Evolutionary conservation across 1,284 basidiomycete species (phyloP).

Genomic region (Chalciporus sp.): DNA sequence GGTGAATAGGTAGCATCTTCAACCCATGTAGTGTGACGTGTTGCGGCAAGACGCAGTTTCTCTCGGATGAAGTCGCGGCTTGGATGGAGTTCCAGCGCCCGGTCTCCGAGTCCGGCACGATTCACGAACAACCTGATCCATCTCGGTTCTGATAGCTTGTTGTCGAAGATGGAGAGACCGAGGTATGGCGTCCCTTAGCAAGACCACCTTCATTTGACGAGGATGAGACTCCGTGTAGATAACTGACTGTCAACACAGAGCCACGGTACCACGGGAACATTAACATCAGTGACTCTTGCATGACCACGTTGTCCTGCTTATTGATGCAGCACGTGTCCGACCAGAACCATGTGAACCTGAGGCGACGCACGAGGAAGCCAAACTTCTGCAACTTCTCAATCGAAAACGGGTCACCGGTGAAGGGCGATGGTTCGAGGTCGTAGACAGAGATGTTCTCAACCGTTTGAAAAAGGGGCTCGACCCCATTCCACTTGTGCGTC

Average conservation of each 20-base stretch:
- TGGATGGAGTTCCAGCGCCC: neutral
- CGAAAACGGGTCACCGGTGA: too few species aligned
- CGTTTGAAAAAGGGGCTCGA: neutral
- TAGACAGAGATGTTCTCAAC: neutral
- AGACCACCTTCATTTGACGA: neutral
- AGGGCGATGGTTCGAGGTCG: neutral
- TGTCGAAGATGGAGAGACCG: too few species aligned
- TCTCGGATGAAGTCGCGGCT: neutral
- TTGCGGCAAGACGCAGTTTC: neutral
- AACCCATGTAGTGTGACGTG: neutral
- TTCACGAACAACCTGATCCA: conserved; percentile 1
- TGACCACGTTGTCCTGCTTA: conserved; percentile 3
- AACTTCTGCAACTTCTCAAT: conserved; percentile 7
- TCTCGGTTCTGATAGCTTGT: too few species aligned
- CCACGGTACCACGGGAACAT: conserved; percentile 8
- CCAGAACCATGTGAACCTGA: conserved; percentile 13
- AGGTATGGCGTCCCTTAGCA: neutral
- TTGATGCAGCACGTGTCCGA: conserved; percentile 12
- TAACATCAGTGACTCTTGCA: conserved; percentile 1
- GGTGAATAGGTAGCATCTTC: neutral
- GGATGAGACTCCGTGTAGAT: conserved; percentile 6
- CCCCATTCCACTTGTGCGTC: conserved; percentile 16
- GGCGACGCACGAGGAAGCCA: neutral
- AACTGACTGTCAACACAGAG: conserved; percentile 3
- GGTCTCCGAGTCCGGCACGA: neutral